These are phyloP conservation scores for Ustilago shanxiensis DNA, from an alignment of 1,284 basidiomycete species.

Conservation along the genomic window DNA sequence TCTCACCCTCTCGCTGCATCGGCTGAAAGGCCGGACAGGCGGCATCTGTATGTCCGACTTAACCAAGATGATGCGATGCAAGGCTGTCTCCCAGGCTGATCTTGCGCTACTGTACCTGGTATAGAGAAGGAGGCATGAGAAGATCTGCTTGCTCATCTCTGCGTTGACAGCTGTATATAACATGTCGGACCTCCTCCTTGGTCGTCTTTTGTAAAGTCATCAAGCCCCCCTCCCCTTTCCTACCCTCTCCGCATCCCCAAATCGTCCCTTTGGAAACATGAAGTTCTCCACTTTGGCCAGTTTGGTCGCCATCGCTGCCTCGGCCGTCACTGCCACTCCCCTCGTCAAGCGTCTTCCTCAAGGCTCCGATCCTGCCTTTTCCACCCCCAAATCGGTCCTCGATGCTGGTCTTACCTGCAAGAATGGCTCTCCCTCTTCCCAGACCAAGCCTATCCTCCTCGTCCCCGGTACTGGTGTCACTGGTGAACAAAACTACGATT, in stretches of 20 bases:
- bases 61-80: no score
- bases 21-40: no score
- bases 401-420: slow-evolving; percentile 21
- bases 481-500: slow-evolving; percentile 32
- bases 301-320: background rate
- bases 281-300: slow-evolving; percentile 7
- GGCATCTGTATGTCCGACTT: no score
- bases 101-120: no score
- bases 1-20: no score
- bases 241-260: background rate
- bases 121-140: no score
- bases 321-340: slow-evolving; percentile 7
- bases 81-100: no score
- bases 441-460: slow-evolving; percentile 40
- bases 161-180: background rate
- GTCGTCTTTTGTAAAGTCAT: background rate
- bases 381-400: slow-evolving; percentile 17
- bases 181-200: background rate
- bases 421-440: slow-evolving; percentile 28
- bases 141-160: background rate
- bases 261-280: slow-evolving; percentile 11
- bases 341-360: slow-evolving; percentile 29
- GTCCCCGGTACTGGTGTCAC: slow-evolving; percentile 43
- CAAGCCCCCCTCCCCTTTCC: background rate
- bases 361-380: slow-evolving; percentile 27